Evolutionary conservation across 805 yeast species (phyloP), one percentile per base, ranked within the genome.

Genomic region (Lachancea sp.): DNA sequence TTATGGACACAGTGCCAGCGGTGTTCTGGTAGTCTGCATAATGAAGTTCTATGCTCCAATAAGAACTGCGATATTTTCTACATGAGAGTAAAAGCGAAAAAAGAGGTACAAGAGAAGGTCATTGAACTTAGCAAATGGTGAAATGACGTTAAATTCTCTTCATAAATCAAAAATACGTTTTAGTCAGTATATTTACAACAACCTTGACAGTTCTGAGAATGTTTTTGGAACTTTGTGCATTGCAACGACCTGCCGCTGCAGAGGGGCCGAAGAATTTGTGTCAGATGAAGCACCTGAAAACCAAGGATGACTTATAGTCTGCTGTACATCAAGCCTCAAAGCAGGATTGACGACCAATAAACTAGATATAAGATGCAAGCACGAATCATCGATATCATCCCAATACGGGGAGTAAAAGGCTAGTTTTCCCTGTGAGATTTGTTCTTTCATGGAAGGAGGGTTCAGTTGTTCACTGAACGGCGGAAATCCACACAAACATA

Each of bases 1-100:
- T 66, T 92, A 47, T 92, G 99, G 99, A 90, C 97, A 0, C 95
- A 92, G 58, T 94, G 99, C 60, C 99, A 92, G 65, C 70, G 97
- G 44, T 92, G 98, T 62, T 97, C 94, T 53, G 97, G 97, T 0
- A 84, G 92, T 19, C 67, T 94, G 40, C 97, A 92, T 54, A 96
- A 88, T 63, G 97, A 92, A 52, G 97, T 92, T 3, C 68, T 90
- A 18, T 92, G 99, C 61, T 80, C 96, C 0, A 87, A 90, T 50
- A 88, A 89, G 50, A 97, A 92, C 62, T 92, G 99, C 66, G 96
- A 97, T 1, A 92, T 92, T 26, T 92, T 92, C 56, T 92, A 92
- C 61, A 92, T 92, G 98, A 73, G 99, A 56, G 89, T 66, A 30
- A 69, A 69, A 45, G 69, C 67, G 13, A 68, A 59, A 45, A 69